Conservation (phyloP, 495 filamentous ascomycete species). For the Penicillium atrosanguineum region DNA sequence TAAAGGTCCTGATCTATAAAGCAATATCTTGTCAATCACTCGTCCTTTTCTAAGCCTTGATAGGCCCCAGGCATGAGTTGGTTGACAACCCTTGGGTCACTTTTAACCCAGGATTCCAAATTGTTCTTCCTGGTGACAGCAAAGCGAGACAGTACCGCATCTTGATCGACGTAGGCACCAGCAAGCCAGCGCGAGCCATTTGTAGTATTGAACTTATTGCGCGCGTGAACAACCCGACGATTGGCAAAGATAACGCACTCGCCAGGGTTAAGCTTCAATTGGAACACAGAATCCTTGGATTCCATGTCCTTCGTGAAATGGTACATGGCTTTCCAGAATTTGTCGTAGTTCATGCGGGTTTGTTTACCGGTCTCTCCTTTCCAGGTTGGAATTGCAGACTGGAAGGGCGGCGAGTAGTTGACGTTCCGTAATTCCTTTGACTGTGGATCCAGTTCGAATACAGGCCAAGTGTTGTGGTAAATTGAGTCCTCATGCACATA, state of each 20-base stretch:
- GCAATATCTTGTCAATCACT: background rate
- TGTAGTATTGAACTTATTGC: constrained; percentile 62
- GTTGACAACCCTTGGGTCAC: background rate
- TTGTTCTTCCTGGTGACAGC: constrained; percentile 31
- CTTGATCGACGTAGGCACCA: constrained; percentile 76
- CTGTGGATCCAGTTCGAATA: constrained; percentile 45
- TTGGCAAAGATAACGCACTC: constrained; percentile 90
- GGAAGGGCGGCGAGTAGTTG: constrained; percentile 74
- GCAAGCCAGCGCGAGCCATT: constrained; percentile 70
- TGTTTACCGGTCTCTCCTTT: background rate
- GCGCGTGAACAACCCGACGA: constrained; percentile 71
- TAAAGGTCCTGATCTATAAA: background rate
- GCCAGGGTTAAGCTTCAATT: constrained; percentile 71
- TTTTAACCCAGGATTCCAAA: constrained; percentile 10
- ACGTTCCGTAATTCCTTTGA: constrained; percentile 35
- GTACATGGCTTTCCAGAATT: constrained; percentile 33
- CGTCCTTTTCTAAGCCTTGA: background rate
- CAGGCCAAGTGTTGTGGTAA: constrained; percentile 53
- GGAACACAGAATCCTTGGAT: constrained; percentile 49
- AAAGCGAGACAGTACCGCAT: constrained; percentile 58
- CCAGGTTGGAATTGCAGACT: constrained; percentile 43
- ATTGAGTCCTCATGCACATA: constrained; percentile 65
- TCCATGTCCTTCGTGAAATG: constrained; percentile 40
- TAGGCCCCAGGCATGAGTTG: background rate
- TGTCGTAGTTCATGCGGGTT: background rate